Evolutionary conservation across 805 yeast species (phyloP).

Genomic region (Nakazawaea laoshanensis): DNA sequence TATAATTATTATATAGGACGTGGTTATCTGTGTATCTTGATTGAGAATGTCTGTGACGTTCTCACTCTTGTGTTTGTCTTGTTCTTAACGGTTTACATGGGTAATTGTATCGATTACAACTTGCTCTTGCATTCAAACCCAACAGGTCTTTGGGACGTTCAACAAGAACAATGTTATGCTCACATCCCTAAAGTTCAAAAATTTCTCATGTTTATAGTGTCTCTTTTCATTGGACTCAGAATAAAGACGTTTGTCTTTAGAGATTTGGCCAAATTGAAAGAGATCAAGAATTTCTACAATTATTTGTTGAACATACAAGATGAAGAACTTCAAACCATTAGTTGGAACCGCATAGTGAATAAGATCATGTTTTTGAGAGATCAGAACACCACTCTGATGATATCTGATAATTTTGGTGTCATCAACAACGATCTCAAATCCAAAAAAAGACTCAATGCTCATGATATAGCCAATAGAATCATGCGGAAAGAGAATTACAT

Average conservation of each 20-base stretch:
- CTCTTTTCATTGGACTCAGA: slow-evolving; percentile 42
- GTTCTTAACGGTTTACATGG: slow-evolving; percentile 67
- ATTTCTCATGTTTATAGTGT: slow-evolving; percentile 54
- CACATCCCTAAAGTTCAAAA: slow-evolving; percentile 40
- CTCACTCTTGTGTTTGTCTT: slow-evolving; percentile 74
- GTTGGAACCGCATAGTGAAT: slow-evolving; percentile 84
- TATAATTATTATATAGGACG: slow-evolving; percentile 80
- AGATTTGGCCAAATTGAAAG: slow-evolving; percentile 61
- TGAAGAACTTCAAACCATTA: slow-evolving; percentile 82
- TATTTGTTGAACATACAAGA: slow-evolving; percentile 65
- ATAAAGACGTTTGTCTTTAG: slow-evolving; percentile 40
- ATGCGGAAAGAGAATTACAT: slow-evolving; percentile 94
- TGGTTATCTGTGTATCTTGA: slow-evolving; percentile 73
- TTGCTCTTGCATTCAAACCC: slow-evolving; percentile 28
- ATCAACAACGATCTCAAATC: slow-evolving; percentile 50
- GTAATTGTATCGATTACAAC: slow-evolving; percentile 68
- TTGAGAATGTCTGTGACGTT: slow-evolving; percentile 59
- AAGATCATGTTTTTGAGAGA: slow-evolving; percentile 68
- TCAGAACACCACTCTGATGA: slow-evolving; percentile 75
- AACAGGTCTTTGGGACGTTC: slow-evolving; percentile 34
- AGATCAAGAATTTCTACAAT: slow-evolving; percentile 68
- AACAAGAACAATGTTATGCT: slow-evolving; percentile 37
- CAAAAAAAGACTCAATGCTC: slow-evolving; percentile 77
- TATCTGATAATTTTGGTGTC: slow-evolving; percentile 28
- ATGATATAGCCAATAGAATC: slow-evolving; percentile 88